These are phyloP conservation scores for Microascus cirrosus DNA, from an alignment of 2,329 filamentous ascomycete genomes.

Conservation along the genomic window DNA sequence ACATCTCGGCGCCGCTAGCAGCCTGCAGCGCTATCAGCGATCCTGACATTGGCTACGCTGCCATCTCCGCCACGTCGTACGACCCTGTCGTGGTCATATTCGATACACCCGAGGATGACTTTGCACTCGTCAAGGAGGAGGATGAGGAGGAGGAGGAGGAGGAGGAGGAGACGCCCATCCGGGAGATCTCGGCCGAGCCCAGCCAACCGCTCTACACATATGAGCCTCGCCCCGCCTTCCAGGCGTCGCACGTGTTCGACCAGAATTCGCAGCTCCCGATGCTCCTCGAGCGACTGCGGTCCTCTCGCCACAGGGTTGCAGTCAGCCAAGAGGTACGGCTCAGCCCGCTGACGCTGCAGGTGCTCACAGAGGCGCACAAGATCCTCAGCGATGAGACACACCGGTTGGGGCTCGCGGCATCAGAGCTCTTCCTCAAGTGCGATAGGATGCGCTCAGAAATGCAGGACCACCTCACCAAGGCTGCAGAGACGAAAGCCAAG, in stretches of 20 bases:
- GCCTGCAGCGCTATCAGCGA: slow-evolving; percentile 44
- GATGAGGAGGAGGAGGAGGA: neutral
- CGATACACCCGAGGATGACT: slow-evolving; percentile 43
- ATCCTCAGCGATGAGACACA: slow-evolving; percentile 60
- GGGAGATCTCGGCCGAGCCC: neutral
- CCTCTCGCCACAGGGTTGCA: slow-evolving; percentile 47
- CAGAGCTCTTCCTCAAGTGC: slow-evolving; percentile 63
- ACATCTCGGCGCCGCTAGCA: slow-evolving; percentile 36
- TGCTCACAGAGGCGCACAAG: slow-evolving; percentile 64
- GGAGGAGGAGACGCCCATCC: neutral
- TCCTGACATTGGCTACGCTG: slow-evolving; percentile 52
- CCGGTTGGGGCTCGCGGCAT: slow-evolving; percentile 55
- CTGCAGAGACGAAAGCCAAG: slow-evolving; percentile 51
- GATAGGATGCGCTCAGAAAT: slow-evolving; percentile 58
- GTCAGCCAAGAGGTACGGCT: slow-evolving; percentile 59
- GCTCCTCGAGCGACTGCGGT: slow-evolving; percentile 44
- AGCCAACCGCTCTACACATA: slow-evolving; percentile 37
- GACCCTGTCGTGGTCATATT: slow-evolving; percentile 49
- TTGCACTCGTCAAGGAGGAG: slow-evolving; percentile 20
- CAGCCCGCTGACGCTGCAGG: slow-evolving; percentile 57
- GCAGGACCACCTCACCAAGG: slow-evolving; percentile 53
- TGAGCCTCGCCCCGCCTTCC: slow-evolving; percentile 56
- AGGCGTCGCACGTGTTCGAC: slow-evolving; percentile 50
- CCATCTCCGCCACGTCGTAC: slow-evolving; percentile 47
- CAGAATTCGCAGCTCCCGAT: slow-evolving; percentile 42